These are phyloP conservation scores for Ordospora colligata DNA, from an alignment of 371 early-diverging fungal species.

Conservation along the genomic window DNA sequence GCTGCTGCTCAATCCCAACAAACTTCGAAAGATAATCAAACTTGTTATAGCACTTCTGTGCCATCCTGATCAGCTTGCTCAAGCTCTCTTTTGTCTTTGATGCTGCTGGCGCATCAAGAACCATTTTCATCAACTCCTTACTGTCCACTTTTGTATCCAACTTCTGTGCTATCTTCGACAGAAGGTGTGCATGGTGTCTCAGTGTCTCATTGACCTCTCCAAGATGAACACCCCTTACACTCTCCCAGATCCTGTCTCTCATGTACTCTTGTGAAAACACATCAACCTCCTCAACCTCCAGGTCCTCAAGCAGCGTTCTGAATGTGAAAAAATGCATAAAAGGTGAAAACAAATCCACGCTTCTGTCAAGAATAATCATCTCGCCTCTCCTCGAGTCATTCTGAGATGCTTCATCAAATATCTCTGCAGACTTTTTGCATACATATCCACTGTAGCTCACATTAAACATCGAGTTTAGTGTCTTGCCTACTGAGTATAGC, in stretches of 20 bases:
- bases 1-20: slow-evolving; percentile 49
- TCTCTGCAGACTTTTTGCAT: neutral
- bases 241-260: slow-evolving; percentile 45
- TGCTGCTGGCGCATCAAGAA: slow-evolving; percentile 58
- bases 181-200: slow-evolving; percentile 35
- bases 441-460: slow-evolving; percentile 7
- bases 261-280: slow-evolving; percentile 26
- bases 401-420: neutral
- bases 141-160: slow-evolving; percentile 42
- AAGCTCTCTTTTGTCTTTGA: slow-evolving; percentile 52
- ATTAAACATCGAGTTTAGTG: slow-evolving; percentile 21
- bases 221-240: slow-evolving; percentile 55
- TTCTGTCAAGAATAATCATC: slow-evolving; percentile 55
- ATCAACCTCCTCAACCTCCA: slow-evolving; percentile 24
- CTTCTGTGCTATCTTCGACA: slow-evolving; percentile 37
- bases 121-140: slow-evolving; percentile 52
- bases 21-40: slow-evolving; percentile 43
- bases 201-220: slow-evolving; percentile 55
- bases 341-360: slow-evolving; percentile 56
- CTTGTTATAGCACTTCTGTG: slow-evolving; percentile 46
- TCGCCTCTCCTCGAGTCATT: slow-evolving; percentile 8
- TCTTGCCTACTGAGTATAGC: slow-evolving; percentile 1
- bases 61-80: slow-evolving; percentile 36
- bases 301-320: slow-evolving; percentile 46
- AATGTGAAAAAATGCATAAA: slow-evolving; percentile 60